A percentile compares a stretch with the other conserved stretches of the same genome.
These are phyloP conservation scores for Neopestalotiopsis sp. DNA, from an alignment of 2,329 filamentous ascomycete genomes.

Conservation along the genomic window DNA sequence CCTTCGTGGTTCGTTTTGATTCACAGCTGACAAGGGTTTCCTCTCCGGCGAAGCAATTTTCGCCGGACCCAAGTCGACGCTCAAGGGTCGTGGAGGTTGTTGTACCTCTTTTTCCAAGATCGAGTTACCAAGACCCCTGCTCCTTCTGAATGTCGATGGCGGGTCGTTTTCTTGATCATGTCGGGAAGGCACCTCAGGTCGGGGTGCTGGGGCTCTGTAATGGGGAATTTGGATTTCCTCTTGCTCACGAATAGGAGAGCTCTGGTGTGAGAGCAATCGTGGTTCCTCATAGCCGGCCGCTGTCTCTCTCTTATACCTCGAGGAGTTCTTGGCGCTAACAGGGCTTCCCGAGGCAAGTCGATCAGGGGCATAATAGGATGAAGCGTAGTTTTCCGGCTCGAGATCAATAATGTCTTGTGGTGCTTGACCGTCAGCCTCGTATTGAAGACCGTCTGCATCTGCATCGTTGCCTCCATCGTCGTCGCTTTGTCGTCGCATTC, in stretches of 20 bases:
- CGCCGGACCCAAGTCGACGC: constrained; percentile 45
- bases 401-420: constrained; percentile 41
- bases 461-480: constrained; percentile 63
- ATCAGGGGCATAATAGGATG: constrained; percentile 54
- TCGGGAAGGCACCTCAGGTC: constrained; percentile 63
- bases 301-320: constrained; percentile 48
- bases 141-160: constrained; percentile 70
- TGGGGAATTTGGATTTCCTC: constrained; percentile 53
- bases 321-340: constrained; percentile 53
- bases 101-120: constrained; percentile 62
- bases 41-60: constrained; percentile 58
- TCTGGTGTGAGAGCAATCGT: constrained; percentile 29
- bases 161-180: constrained; percentile 88
- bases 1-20: constrained; percentile 75
- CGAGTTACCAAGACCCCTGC: constrained; percentile 60
- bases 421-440: constrained; percentile 49
- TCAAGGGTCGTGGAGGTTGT: constrained; percentile 56
- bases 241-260: constrained; percentile 42
- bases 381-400: constrained; percentile 43
- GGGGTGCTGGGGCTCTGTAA: constrained; percentile 62
- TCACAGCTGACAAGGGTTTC: constrained; percentile 59
- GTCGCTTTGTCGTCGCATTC: constrained; percentile 70
- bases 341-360: constrained; percentile 65
- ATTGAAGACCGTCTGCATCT: constrained; percentile 47
- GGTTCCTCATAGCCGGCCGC: constrained; percentile 39